Conservation (phyloP, 257 asterid genomes). For the Forsythia suspensa region DNA sequence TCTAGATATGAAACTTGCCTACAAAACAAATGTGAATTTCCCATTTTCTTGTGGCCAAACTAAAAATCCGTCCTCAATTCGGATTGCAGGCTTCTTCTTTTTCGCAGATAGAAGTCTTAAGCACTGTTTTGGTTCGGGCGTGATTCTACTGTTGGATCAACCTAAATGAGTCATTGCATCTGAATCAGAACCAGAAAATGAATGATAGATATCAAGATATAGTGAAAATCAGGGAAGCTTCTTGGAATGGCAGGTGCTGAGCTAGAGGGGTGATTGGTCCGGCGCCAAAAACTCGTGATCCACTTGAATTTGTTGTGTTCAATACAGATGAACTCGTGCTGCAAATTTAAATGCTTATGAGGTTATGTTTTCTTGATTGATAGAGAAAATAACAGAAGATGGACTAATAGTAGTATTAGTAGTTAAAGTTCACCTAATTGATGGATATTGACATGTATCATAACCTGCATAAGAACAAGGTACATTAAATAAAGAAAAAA, state of each 20-base stretch:
- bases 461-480: slow-evolving; percentile 53
- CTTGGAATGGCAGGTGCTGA: slow-evolving; percentile 37
- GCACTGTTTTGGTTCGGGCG: neutral
- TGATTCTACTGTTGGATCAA: neutral
- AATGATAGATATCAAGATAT: slow-evolving; percentile 23
- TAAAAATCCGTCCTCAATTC: neutral
- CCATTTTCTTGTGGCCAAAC: neutral
- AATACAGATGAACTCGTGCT: slow-evolving; percentile 82
- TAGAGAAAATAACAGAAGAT: neutral
- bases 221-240: slow-evolving; percentile 9
- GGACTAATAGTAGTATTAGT: neutral
- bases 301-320: slow-evolving; percentile 66
- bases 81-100: neutral
- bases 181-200: neutral
- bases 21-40: slow-evolving; percentile 11
- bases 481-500: neutral
- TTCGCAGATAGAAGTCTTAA: neutral
- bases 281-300: slow-evolving; percentile 77
- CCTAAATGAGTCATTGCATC: neutral
- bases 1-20: neutral
- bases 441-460: slow-evolving; percentile 60
- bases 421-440: slow-evolving; percentile 54
- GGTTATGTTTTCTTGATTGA: neutral
- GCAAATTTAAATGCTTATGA: slow-evolving; percentile 31
- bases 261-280: slow-evolving; percentile 55